Base-by-base conservation (phyloP, 2,329 filamentous ascomycete genomes). In the Microdochium paspali region DNA sequence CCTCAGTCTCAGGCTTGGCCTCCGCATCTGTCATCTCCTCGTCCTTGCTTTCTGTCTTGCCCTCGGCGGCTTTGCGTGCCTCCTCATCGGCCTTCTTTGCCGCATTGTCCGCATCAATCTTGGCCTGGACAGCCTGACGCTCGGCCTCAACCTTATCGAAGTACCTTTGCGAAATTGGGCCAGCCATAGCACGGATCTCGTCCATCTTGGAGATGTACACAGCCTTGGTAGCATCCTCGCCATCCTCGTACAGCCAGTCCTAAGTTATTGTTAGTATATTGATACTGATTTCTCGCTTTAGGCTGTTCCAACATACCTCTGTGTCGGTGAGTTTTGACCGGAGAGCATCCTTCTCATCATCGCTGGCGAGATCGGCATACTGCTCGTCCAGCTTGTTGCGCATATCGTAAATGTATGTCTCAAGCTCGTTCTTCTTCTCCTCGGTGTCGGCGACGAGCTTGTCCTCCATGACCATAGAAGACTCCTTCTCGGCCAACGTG, bases 361-460 rank as follows among this genome's bases (percentile, higher is more conserved):
- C 90, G 60, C 74, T 93, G 53, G 87, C 85, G 55, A 95, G 90
- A 45, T 95, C 87, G 54, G 89, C 74, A 66, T 94, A 96, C 58
- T 89, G 80, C 60, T 94, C 90, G 56, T 96, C 89, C 46, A 97
- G 80, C 82, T 96, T 96, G 71, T 89, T 89, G 59, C 91, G 87
- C 64, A 95, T 79, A 61, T 97, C 90, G 72, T 98, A 98, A 71
- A 97, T 96, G 72, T 85, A 95, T 23, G 88, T 84, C 77, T 98
- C 93, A 47, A 98, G 87, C 72, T 97, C 91, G 75, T 98, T 98
- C 88, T 97, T 98, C 82, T 95, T 95, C 76, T 97, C 90, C 66
- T 97, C 93, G 31, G 93, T 98, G 67, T 97, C 93, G 58, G 87
- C 88, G 48, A 98, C 90, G 49, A 97, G 84, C 80, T 97, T 98